Evolutionary conservation across 1,284 basidiomycete species (phyloP), one percentile per base, ranked within the genome.

Genomic region (Ustilago trichophora): DNA sequence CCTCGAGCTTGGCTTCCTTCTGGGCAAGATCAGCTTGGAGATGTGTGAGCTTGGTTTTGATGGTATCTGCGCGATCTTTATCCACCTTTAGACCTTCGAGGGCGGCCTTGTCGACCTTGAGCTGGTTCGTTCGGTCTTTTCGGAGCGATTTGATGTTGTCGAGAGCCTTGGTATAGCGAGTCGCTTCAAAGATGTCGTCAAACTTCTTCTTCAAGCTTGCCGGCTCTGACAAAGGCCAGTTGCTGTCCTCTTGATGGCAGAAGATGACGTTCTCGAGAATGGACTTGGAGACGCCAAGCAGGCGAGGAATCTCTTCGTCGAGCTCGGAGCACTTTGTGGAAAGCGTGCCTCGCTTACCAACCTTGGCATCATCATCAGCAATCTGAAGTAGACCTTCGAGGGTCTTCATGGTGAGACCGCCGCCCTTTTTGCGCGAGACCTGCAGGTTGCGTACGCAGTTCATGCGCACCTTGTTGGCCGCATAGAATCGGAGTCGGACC

Each of bases 261-360:
- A 99, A 98, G 60, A 99, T 98, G 76, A 98, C 95, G 79, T 97
- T 98, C 78, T 98, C 95, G 18, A 98, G 87, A 42, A 99, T 95
- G 7, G 94, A 90, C 81, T 92, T 94, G 11, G 93, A 96, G 3
- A 98, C 95, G 36, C 96, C 96, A n/a, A 98, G 69, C 13, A 75
- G 65, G 8, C 87, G 11, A 91, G 84, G 57, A 89, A 98, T 93
- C 82, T 98, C 96, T 13, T 87, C 84, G 78, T 98, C 95, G 86
- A 99, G 90, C 82, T 97, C 94, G 29, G 78, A 76, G 53, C 78
- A 80, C 29, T 73, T 73, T 18, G 78, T 78, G 12, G 77, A 80
- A 16, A 80, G 63, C 4, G 73, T 59, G 7, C 75, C 64, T 16
- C 74, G 73, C 56, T 69, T 71, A 7, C 51, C 62, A 37, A 89